Base-by-base conservation (phyloP, 306 rosid genomes). In the Quercus parvula region DNA sequence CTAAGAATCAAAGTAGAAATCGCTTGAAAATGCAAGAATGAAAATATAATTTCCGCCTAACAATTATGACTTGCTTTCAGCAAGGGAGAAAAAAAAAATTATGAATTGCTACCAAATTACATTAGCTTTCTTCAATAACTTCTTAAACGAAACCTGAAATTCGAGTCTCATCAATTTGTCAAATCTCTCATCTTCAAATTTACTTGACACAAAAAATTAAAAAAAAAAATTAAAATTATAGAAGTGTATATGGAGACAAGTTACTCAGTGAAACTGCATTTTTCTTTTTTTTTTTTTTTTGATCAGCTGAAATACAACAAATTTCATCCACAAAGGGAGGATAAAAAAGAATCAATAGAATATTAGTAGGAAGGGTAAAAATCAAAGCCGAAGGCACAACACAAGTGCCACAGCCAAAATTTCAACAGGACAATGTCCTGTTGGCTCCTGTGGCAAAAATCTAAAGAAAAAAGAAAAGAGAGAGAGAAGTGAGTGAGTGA, bases 271-370 rank as follows among this genome's bases (percentile, higher is more conserved):
- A 76, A 88, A 74, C 81, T 44, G 76, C 76, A 56, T 69, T 73
- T 84, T 86, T 74, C 63, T 35, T 27, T 58, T 74, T 74, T 73
- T 84, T 86, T 74, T 56, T 35, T 27, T 58, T 74, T 74, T 81
- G 74, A 83, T 70, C 10, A 66, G 62, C 81, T 80, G 70, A 73
- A 72, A 38, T 83, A 82, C 84, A 85, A 71, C 75, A 14, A 55
- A 33, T 79, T 44, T 75, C 63, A 54, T 79, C 74, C 75, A 35
- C 33, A 58, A 30, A 59, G 25, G 38, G 28, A 80, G 27, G 75
- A 51, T 3, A 8, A 73, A 68, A 90, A 91, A 85, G 92, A 93
- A 93, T 85, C 82, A 88, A 88, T 91, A 77, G 76, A 91, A 92
- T 91, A 84, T 71, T 72, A 78, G 83, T 59, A 77, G 73, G 77